A percentile compares a stretch with the other conserved stretches of the same genome.
Conservation (phyloP, 176 grass and related monocot genomes). For the Aegilops sharonensis region DNA sequence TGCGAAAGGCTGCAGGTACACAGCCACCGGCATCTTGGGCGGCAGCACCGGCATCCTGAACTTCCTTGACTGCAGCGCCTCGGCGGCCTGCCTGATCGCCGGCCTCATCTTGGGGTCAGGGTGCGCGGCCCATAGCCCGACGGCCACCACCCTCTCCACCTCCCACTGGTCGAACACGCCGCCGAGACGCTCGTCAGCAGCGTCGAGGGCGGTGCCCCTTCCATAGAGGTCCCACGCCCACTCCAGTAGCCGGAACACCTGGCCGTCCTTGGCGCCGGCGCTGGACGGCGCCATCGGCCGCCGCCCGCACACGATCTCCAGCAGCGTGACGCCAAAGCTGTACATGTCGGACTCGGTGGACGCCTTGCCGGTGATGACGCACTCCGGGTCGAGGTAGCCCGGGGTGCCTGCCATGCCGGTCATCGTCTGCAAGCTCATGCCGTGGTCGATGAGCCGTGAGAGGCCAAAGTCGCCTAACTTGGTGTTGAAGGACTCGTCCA, state of each 20-base stretch:
- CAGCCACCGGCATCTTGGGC: background rate
- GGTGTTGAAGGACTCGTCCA: conserved; percentile 3
- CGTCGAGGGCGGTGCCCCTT: background rate
- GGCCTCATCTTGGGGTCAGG: background rate
- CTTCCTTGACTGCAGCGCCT: background rate
- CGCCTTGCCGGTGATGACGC: conserved; percentile 16
- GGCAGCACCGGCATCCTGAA: conserved; percentile 20
- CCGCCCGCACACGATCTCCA: conserved; percentile 26
- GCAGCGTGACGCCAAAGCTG: conserved; percentile 37
- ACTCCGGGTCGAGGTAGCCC: conserved; percentile 13
- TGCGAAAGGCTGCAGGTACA: conserved; percentile 1
- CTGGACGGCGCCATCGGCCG: background rate
- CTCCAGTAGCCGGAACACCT: conserved; percentile 21
- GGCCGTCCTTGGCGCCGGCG: background rate
- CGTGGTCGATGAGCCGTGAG: conserved; percentile 34
- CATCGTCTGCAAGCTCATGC: conserved; percentile 22
- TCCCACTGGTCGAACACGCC: background rate
- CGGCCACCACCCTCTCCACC: background rate
- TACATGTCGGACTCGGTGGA: conserved; percentile 28
- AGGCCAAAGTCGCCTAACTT: conserved; percentile 30
- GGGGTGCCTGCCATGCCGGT: conserved; percentile 17
- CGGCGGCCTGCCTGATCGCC: background rate
- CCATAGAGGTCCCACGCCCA: conserved; percentile 12
- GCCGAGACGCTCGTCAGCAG: background rate
- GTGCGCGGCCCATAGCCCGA: conserved; percentile 53